Evolutionary conservation across 2,329 filamentous ascomycete genomes (phyloP).

Genomic region (Phyllosticta paracitricarpa): DNA sequence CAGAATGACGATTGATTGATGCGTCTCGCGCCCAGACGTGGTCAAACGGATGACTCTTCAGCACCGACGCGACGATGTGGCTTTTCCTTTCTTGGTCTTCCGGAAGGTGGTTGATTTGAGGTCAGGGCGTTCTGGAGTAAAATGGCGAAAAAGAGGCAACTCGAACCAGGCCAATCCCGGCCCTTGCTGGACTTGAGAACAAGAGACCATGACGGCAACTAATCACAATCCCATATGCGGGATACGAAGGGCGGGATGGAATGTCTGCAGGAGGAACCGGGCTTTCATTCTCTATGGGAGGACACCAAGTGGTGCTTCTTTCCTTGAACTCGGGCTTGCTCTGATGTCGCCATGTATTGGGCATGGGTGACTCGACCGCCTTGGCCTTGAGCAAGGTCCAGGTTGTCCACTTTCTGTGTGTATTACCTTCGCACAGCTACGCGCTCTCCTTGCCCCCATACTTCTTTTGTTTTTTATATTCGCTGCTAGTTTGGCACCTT

Average conservation of each 20-base stretch:
- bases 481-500: not conserved
- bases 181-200: not conserved
- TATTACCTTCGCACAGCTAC: not conserved
- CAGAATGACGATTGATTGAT: conserved; percentile 32
- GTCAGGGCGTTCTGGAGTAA: conserved; percentile 7
- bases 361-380: not conserved
- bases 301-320: conserved; percentile 5
- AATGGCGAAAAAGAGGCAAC: conserved; percentile 1
- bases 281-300: not conserved
- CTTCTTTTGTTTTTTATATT: not conserved
- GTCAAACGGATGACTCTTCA: not conserved
- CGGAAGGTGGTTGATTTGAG: not conserved
- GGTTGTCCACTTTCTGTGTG: not conserved
- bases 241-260: not conserved
- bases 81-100: not conserved
- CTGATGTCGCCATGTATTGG: not conserved
- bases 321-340: not conserved
- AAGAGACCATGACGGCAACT: not conserved
- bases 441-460: not conserved
- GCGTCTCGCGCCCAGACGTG: not conserved
- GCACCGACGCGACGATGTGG: not conserved
- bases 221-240: conserved; percentile 1
- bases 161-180: not conserved
- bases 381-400: not conserved
- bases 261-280: not conserved